phyloP scores from a whole-genome alignment of 768 basidiomycete species.

The Asterophora parasitica region DNA sequence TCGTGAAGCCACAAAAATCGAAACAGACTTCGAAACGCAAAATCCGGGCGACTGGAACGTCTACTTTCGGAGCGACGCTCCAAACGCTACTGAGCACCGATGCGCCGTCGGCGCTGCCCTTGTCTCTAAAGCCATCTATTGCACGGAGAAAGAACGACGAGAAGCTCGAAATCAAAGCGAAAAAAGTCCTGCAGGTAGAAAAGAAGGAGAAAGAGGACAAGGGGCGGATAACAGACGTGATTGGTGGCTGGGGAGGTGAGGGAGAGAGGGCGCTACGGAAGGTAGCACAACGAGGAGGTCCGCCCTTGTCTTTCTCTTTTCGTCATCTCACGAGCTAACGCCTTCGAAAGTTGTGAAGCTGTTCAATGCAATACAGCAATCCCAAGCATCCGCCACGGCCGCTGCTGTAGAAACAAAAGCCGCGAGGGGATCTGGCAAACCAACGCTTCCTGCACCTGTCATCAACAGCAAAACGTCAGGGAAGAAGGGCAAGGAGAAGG shows the following conservation, averaged over 20 bases:
- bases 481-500: slow-evolving; percentile 50
- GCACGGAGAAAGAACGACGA: slow-evolving; percentile 67
- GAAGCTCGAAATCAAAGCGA: slow-evolving; percentile 68
- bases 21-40: slow-evolving; percentile 80
- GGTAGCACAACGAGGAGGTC: slow-evolving; percentile 83
- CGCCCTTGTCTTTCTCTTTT: slow-evolving; percentile 15
- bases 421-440: slow-evolving; percentile 66
- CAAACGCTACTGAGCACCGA: slow-evolving; percentile 69
- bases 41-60: slow-evolving; percentile 69
- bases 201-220: slow-evolving; percentile 72
- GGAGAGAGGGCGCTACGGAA: slow-evolving; percentile 73
- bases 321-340: neutral
- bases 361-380: slow-evolving; percentile 83
- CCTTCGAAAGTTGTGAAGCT: slow-evolving; percentile 63
- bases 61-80: slow-evolving; percentile 70
- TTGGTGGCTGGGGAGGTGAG: slow-evolving; percentile 88
- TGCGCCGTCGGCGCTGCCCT: slow-evolving; percentile 62
- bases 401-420: slow-evolving; percentile 57
- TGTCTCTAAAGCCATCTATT: slow-evolving; percentile 76
- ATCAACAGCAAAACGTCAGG: slow-evolving; percentile 37
- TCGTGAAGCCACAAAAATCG: slow-evolving; percentile 56
- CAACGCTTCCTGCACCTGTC: slow-evolving; percentile 62
- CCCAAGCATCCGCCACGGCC: slow-evolving; percentile 53
- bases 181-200: slow-evolving; percentile 65
- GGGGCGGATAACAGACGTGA: slow-evolving; percentile 61